Percentiles rank a stretch among this genome's conserved stretches.
These are phyloP conservation scores for Dovyalis caffra DNA, from an alignment of 345 rosid genomes.

Conservation along the genomic window DNA sequence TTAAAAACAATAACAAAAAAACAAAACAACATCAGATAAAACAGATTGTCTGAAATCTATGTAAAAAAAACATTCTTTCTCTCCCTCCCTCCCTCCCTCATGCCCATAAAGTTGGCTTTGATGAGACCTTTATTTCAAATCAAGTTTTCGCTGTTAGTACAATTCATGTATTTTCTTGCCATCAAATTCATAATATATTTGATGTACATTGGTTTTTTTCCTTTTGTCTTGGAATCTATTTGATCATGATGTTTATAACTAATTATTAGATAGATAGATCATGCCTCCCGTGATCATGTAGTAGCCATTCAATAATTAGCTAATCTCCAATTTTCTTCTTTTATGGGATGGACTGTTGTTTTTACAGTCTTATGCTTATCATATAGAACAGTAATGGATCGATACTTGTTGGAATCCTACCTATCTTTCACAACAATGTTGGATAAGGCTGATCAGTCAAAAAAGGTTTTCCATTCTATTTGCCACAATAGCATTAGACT, in stretches of 20 bases:
- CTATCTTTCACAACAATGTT: background rate
- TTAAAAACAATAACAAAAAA: background rate
- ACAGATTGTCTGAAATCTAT: slow-evolving; percentile 35
- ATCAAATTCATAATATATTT: too few species aligned
- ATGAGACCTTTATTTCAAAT: slow-evolving; percentile 19
- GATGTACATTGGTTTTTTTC: too few species aligned
- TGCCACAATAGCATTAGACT: background rate
- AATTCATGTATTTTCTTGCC: background rate
- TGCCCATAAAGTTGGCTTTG: slow-evolving; percentile 27
- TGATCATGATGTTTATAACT: too few species aligned
- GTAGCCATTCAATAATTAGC: background rate
- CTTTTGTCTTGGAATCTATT: too few species aligned
- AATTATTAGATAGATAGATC: too few species aligned
- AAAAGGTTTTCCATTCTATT: background rate
- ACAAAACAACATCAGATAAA: background rate
- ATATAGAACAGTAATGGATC: background rate
- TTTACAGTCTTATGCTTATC: background rate
- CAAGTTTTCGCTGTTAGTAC: too few species aligned
- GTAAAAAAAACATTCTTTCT: slow-evolving; percentile 4
- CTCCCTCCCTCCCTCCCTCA: background rate
- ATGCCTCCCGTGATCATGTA: background rate
- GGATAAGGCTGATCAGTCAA: background rate
- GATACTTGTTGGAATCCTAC: background rate
- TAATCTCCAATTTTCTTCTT: background rate
- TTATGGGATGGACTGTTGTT: background rate